Evolutionary conservation across 106 monocot genomes (phyloP), one percentile per base, ranked within the genome.

Genomic region (Phalaenopsis aphrodite): DNA sequence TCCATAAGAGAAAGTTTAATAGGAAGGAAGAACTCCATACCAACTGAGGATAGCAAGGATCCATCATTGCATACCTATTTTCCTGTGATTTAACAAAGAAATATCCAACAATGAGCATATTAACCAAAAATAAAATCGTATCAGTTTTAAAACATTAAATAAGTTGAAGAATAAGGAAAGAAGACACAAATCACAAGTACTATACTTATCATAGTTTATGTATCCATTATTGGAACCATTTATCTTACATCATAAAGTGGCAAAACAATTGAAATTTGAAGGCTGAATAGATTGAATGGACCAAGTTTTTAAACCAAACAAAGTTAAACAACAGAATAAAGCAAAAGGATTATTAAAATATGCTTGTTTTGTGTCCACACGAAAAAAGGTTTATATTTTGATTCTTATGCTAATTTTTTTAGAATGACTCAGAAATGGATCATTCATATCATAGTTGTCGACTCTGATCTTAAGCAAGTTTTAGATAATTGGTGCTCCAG

Each of bases 51-150:
- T 83, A 84, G 80, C 46, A 76, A 15, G 97, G 78, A 89, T 94
- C 97, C 84, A 98, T 36, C 74, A 98, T 89, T 23, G 80, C 79
- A 84, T 92, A 98, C 23, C 94, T 82, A 79, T 84, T 98, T 83
- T 98, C 97, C 97, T 98, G 92, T 66, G 85, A 85, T 84, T 82
- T 46, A 52, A 75, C 76, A 38, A 81, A 78, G 41, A 16, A 68
- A 45, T 76, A 49, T 5, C 42, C 38, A 3, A n/a, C n/a, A 38
- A 69, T 52, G 7, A 76, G 76, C 19, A 76, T 75, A 45, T 42
- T 36, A 42, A 49, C 10, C 19, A 0, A 76, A 47, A 49, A 21
- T 76, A 24, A 76, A 52, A 49, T 21, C 12, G 19, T 74, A 39
- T 38, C 10, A 65, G 21, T 65, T 10, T 14, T 23, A 65, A 65